Evolutionary conservation across 225 moss, liverwort and hornwort species (phyloP).

Genomic region (Marchantia polymorpha): DNA sequence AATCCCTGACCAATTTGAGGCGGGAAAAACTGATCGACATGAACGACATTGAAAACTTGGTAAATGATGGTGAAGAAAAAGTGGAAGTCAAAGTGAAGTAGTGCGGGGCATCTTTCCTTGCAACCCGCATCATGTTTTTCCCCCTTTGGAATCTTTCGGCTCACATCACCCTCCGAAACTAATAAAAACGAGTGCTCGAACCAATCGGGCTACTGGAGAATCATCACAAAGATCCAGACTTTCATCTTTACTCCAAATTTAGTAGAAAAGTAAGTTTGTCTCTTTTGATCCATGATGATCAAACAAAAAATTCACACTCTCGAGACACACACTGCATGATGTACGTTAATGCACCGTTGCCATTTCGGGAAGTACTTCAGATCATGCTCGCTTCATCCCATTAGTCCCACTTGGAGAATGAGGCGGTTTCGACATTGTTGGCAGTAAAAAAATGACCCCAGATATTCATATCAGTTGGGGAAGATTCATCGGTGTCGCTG

Average conservation of each 20-base stretch:
- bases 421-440: too few species aligned
- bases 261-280: neutral
- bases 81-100: neutral
- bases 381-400: neutral
- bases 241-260: neutral
- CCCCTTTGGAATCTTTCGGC: neutral
- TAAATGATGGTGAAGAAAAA: neutral
- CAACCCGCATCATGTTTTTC: neutral
- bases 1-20: neutral
- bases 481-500: too few species aligned
- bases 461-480: too few species aligned
- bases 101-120: neutral
- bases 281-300: neutral
- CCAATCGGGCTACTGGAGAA: neutral
- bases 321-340: neutral
- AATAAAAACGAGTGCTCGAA: neutral
- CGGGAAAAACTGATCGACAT: neutral
- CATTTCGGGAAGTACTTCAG: neutral
- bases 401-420: neutral
- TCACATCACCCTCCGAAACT: neutral
- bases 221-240: neutral
- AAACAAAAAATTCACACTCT: neutral
- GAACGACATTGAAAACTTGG: neutral
- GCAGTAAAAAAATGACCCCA: too few species aligned
- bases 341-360: neutral